These are phyloP conservation scores for Hygrophoropsis aurantiaca DNA, from an alignment of 768 basidiomycete genomes.

Conservation along the genomic window DNA sequence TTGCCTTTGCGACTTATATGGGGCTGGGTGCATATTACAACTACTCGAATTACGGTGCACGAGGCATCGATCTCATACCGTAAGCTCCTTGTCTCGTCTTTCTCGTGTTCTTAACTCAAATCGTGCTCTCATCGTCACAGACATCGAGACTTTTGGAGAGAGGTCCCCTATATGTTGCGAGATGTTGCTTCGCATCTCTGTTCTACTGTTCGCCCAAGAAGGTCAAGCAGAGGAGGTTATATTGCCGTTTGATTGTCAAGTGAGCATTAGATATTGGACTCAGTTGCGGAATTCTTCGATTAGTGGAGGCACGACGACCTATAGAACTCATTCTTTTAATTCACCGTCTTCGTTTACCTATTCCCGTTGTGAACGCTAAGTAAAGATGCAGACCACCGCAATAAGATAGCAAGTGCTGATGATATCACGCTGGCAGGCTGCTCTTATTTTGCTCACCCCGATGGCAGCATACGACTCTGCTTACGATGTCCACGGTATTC, in stretches of 20 bases:
- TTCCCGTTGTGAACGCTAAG: too few relatives aligned
- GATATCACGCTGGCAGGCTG: too few relatives aligned
- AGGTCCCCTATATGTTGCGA: slow-evolving; percentile 82
- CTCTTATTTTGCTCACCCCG: too few relatives aligned
- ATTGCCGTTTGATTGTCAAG: slow-evolving; percentile 71
- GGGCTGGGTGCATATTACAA: slow-evolving; percentile 83
- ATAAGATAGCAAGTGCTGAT: too few relatives aligned
- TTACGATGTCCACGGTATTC: too few relatives aligned
- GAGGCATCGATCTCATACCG: slow-evolving; percentile 83
- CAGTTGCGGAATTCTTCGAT: too few relatives aligned
- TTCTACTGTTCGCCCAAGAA: slow-evolving; percentile 67
- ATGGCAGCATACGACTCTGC: too few relatives aligned
- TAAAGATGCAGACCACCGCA: too few relatives aligned
- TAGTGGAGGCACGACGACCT: too few relatives aligned
- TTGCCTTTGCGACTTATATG: slow-evolving; percentile 72
- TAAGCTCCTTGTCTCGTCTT: slow-evolving; percentile 39
- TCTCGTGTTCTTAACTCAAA: slow-evolving; percentile 1
- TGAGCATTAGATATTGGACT: too few relatives aligned
- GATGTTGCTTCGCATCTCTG: slow-evolving; percentile 80
- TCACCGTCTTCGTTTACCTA: too few relatives aligned
- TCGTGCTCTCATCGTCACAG: slow-evolving; percentile 34
- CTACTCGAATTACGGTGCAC: slow-evolving; percentile 83
- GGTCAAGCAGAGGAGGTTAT: slow-evolving; percentile 69
- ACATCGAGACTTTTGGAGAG: slow-evolving; percentile 88
- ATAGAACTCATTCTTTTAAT: too few relatives aligned